Evolutionary conservation across 352 stramenopile species (phyloP), one percentile per base, ranked within the genome.

Genomic region (Phytophthora vignae): DNA sequence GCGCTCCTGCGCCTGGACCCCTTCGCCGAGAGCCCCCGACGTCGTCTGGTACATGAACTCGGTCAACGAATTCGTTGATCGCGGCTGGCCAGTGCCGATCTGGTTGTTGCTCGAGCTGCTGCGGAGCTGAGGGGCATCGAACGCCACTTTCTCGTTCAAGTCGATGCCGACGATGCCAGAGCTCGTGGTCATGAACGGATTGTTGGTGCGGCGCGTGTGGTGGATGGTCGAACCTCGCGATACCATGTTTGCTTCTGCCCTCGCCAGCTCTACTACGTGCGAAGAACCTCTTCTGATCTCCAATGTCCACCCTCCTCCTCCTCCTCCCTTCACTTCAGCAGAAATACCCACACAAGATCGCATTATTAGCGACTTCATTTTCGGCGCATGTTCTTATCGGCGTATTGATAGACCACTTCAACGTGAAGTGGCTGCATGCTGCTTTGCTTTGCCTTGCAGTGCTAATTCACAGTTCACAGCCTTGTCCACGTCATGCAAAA

Each of bases 31-130:
- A 44, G 60, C 67, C 4, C 83, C 74, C 40, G 70, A 87, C 15
- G 88, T 92, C 17, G 86, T 93, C 61, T 94, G 81, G 71, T 95
- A 94, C 84, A 94, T 95, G 67, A 94, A 92, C 33, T 93, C 80
- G 25, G 79, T 86, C 56, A 93, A 70, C 15, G 61, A 22, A 12
- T 80, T 78, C 5, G 65, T 21, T 11, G 69, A 54, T 19, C 56
- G 68, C 49, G 31, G 62, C 33, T 79, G 63, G 31, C 69, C 72
- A 21, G 25, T 77, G 1, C 60, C 55, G 27, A 74, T 55, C 55
- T 81, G 68, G 31, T 83, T 82, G 56, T 85, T 77, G 59, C 81
- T 78, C 15, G 60, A 67, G 25, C 60, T 62, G 22, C 21, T 72
- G 19, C 68, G 42, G 4, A 92, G 63, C 21, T 78, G 74, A 14